Conservation (phyloP, 2,329 filamentous ascomycete species). For the Scedosporium apiospermum region DNA sequence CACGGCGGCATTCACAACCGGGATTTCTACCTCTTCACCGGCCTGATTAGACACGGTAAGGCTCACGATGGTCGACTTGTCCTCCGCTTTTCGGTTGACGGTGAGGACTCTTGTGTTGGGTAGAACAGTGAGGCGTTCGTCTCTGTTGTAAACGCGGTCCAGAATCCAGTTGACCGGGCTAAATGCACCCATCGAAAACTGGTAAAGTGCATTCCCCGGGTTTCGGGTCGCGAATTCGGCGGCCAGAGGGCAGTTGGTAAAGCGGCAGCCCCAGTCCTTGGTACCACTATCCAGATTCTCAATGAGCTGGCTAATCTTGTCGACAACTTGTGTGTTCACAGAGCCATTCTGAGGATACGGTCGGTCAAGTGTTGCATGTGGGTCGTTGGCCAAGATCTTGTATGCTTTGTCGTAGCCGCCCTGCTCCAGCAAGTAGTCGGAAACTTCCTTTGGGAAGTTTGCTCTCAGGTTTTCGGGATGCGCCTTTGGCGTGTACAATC, state of each 20-base stretch:
- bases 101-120: neutral
- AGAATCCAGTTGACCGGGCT: conserved; percentile 6
- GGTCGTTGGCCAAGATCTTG: conserved; percentile 2
- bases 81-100: neutral
- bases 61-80: neutral
- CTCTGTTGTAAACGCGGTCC: conserved; percentile 6
- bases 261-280: neutral
- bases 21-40: neutral
- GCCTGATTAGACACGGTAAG: neutral
- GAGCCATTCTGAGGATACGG: neutral
- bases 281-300: conserved; percentile 5
- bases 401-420: conserved; percentile 5
- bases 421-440: neutral
- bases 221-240: neutral
- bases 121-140: conserved; percentile 5
- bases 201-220: conserved; percentile 1
- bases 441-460: conserved; percentile 1
- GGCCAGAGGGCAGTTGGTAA: neutral
- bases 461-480: conserved; percentile 29
- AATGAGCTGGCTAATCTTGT: conserved; percentile 3
- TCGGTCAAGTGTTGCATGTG: neutral
- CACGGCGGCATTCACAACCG: neutral
- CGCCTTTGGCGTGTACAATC: conserved; percentile 2
- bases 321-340: conserved; percentile 5
- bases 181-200: conserved; percentile 5